Base-by-base conservation (phyloP, 2,329 filamentous ascomycete species). In the Ceratocystis variospora region DNA sequence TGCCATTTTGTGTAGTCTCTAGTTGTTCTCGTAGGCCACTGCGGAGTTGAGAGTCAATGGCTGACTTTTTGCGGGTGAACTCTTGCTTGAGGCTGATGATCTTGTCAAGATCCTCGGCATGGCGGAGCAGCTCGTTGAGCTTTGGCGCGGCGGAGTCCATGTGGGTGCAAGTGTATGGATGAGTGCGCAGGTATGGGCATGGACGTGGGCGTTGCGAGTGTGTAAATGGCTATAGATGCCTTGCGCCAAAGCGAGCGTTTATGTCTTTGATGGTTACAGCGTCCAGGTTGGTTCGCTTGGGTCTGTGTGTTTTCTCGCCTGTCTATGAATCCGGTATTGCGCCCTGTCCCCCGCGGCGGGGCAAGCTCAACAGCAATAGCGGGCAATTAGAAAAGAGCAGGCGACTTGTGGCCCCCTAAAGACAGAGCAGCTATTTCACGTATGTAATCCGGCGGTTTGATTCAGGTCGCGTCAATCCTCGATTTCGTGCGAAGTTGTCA, bases 41-140 rank as follows among this genome's bases (percentile, higher is more conserved):
- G 70, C 92, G 89, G 66, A 99, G 86, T 78, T 96, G 91, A 63
- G 87, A 86, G 78, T 99, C 94, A 68, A 99, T 85, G 66, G 89
- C 89, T 37, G 84, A 84, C 79, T 99, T 99, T 79, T 96, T 97
- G 73, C 94, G 90, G 71, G 85, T 84, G 78, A 97, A 96, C 75
- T 99, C 94, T 70, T 88, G 83, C 78, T 95, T 96, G 73, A 99
- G 82, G 61, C 86, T 86, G 64, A 87, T 80, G 73, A 99, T 93
- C 81, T 96, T 97, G 79, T 99, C 94, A 71, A 99, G 86, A 77
- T 99, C 94, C 74, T 99, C 94, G 2, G 94, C 90, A 74, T 96
- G 91, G 73, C 91, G 90, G 71, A 99, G 86, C 69, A 97, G 85
- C 80, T 97, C 93, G 70, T 91, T 85, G 75, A 99, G 86, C 80